Evolutionary conservation across 805 yeast species (phyloP).

Genomic region (Wickerhamomyces subpelliculosus): DNA sequence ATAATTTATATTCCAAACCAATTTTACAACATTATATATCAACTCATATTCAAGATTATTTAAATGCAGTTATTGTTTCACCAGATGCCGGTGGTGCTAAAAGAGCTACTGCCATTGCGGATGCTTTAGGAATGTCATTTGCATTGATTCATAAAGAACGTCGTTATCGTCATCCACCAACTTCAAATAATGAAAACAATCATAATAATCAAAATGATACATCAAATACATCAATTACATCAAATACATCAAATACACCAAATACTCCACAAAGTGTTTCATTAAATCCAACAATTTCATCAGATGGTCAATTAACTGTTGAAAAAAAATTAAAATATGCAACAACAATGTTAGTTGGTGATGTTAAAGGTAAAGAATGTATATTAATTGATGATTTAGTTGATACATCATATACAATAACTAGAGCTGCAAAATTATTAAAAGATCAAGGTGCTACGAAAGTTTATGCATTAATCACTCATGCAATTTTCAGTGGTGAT

Average conservation of each 20-base stretch:
- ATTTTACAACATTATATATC: constrained; percentile 78
- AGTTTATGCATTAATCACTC: constrained; percentile 85
- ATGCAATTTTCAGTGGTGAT: constrained; percentile 89
- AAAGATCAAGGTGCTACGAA: constrained; percentile 89
- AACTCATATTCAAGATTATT: constrained; percentile 69
- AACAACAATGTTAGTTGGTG: constrained; percentile 94
- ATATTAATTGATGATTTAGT: constrained; percentile 90
- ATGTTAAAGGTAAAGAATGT: constrained; percentile 79
- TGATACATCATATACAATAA: constrained; percentile 88
- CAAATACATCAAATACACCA: too few relatives aligned
- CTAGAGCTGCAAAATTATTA: constrained; percentile 84
- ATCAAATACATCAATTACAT: too few relatives aligned
- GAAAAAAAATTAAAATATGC: constrained; percentile 39
- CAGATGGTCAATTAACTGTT: constrained; percentile 11
- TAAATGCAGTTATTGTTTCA: constrained; percentile 84
- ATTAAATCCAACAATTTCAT: too few relatives aligned
- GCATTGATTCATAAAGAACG: constrained; percentile 95
- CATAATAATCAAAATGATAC: too few relatives aligned
- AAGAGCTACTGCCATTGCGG: constrained; percentile 92
- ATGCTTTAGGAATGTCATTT: constrained; percentile 77
- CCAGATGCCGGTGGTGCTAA: constrained; percentile 99
- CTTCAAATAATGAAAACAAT: constrained; percentile 12
- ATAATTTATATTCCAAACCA: constrained; percentile 85
- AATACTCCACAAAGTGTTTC: too few relatives aligned
- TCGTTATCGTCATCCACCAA: constrained; percentile 35